These are phyloP conservation scores for Geosmithia putterillii DNA, from an alignment of 2,329 filamentous ascomycete genomes.

Conservation along the genomic window DNA sequence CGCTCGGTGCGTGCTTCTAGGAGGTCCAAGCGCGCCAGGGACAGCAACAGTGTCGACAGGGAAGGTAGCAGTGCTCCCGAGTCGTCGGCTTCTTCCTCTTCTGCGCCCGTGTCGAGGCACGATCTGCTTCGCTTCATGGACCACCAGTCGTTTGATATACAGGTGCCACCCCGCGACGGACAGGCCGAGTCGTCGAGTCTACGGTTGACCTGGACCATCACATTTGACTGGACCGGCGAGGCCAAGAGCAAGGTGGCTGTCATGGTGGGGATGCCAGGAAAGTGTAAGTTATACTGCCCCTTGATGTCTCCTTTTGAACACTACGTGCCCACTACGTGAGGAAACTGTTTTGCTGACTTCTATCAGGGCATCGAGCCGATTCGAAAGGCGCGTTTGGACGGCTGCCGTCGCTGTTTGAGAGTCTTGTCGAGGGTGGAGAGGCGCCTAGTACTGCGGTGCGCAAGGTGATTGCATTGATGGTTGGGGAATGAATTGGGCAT, in stretches of 20 bases:
- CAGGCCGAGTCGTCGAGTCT: conserved; percentile 22
- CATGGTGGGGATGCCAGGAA: conserved; percentile 42
- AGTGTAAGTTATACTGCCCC: conserved; percentile 40
- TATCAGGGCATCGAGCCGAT: conserved; percentile 49
- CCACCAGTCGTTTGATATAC: conserved; percentile 33
- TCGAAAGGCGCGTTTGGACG: conserved; percentile 39
- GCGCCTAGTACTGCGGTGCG: conserved; percentile 43
- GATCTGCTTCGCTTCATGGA: conserved; percentile 43
- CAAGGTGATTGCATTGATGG: conserved; percentile 47
- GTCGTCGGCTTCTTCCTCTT: background rate
- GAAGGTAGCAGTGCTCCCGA: conserved; percentile 5
- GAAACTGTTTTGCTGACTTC: conserved; percentile 9
- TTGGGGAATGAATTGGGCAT: conserved; percentile 13
- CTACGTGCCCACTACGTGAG: too few relatives aligned
- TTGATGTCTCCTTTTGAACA: background rate
- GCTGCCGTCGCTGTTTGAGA: conserved; percentile 48
- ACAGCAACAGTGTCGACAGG: conserved; percentile 7
- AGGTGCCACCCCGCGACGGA: conserved; percentile 12
- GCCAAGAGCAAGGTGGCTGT: conserved; percentile 46
- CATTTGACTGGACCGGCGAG: conserved; percentile 64
- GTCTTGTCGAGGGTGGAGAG: conserved; percentile 41
- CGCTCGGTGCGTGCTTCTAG: conserved; percentile 9
- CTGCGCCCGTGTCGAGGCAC: conserved; percentile 9
- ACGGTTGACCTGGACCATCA: conserved; percentile 49
- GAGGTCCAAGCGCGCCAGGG: conserved; percentile 10